A percentile compares a stretch with the other conserved stretches of the same genome.
Evolutionary conservation across 345 rosid genomes (phyloP).

Genomic region (Pugionium cornutum): DNA sequence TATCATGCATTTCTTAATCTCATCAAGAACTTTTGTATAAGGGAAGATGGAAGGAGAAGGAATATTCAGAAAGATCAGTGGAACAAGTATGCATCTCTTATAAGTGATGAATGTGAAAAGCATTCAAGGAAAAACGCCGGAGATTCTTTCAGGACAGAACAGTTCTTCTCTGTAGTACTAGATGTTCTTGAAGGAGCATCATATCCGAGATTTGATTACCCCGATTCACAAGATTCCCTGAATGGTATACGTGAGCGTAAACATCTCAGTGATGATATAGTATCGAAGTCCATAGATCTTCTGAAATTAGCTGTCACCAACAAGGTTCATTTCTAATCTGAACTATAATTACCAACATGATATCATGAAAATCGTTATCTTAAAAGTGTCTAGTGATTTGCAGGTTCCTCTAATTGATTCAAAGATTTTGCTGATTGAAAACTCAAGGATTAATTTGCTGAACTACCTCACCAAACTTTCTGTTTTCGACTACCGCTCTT

Average conservation of each 20-base stretch:
- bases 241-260: neutral
- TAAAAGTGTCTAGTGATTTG: neutral
- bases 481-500: conserved; percentile 28
- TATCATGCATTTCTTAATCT: neutral
- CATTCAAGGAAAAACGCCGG: too few relatives aligned
- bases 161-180: neutral
- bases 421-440: conserved; percentile 22
- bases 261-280: conserved; percentile 23
- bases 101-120: neutral
- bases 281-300: conserved; percentile 5
- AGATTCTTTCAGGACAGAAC: neutral
- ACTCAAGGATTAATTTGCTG: conserved; percentile 15
- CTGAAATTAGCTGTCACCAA: conserved; percentile 1
- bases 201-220: neutral
- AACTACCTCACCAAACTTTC: conserved; percentile 18
- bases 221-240: neutral
- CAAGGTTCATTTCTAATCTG: conserved; percentile 20
- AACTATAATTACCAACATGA: neutral
- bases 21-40: neutral
- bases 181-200: conserved; percentile 22
- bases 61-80: conserved; percentile 1
- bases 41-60: conserved; percentile 22
- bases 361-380: neutral
- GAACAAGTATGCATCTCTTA: conserved; percentile 23
- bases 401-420: conserved; percentile 15